Evolutionary conservation across 1,284 basidiomycete species (phyloP).

Genomic region (Porodaedalea pini): DNA sequence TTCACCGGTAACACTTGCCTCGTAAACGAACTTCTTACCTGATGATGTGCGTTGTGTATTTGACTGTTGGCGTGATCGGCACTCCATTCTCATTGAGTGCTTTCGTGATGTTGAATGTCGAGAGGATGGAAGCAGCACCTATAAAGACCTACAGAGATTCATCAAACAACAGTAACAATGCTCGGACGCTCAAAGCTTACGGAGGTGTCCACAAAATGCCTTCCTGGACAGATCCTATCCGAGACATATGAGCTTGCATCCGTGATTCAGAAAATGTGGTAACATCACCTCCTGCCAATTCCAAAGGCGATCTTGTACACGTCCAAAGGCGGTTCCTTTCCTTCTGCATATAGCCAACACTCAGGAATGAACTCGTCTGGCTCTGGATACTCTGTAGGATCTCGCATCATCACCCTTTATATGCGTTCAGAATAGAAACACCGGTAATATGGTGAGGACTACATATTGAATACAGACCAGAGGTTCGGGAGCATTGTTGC

Average conservation of each 20-base stretch:
- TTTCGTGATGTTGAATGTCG: conserved; percentile 15
- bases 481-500: conserved; percentile 21
- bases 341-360: conserved; percentile 9
- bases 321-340: conserved; percentile 10
- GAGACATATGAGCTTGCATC: not conserved
- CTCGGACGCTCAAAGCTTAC: not conserved
- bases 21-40: conserved; percentile 1
- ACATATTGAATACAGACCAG: conserved; percentile 13
- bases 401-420: conserved; percentile 15
- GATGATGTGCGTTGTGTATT: conserved; percentile 3
- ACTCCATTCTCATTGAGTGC: conserved; percentile 11
- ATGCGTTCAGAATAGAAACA: not conserved
- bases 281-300: conserved; percentile 13
- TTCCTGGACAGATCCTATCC: conserved; percentile 20
- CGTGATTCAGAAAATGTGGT: not conserved
- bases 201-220: conserved; percentile 11
- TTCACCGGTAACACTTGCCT: not conserved
- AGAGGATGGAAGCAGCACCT: conserved; percentile 8
- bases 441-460: not conserved
- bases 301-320: conserved; percentile 15
- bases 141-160: conserved; percentile 8
- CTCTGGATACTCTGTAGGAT: conserved; percentile 10
- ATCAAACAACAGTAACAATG: not conserved
- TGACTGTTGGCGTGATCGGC: conserved; percentile 3
- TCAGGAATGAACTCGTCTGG: conserved; percentile 18